phyloP scores from a whole-genome alignment of 352 stramenopile genomes.

The Phytophthora pistaciae region DNA sequence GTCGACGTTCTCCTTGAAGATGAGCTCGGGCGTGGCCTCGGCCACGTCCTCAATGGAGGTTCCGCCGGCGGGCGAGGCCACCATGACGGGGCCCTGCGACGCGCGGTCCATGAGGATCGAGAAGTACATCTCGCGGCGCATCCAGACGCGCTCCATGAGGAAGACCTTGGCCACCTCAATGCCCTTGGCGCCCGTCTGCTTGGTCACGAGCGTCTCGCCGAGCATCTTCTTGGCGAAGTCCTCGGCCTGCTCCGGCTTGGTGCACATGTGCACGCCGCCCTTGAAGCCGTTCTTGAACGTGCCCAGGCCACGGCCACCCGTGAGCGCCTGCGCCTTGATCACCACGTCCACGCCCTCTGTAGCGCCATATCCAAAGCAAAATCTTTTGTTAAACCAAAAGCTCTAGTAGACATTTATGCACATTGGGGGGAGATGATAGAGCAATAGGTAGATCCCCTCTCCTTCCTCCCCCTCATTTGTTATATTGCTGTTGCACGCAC shows the following conservation, averaged over 20 bases:
- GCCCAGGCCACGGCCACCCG: constrained; percentile 95
- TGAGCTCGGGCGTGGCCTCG: constrained; percentile 92
- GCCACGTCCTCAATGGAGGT: constrained; percentile 98
- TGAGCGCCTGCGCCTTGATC: constrained; percentile 98
- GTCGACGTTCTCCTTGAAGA: constrained; percentile 96
- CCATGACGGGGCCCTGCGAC: constrained; percentile 95
- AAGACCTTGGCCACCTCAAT: constrained; percentile 93
- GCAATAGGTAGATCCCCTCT: constrained; percentile 9
- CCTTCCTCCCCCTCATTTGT: not conserved
- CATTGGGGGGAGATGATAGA: not conserved
- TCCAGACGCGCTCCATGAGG: constrained; percentile 94
- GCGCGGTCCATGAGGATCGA: constrained; percentile 98
- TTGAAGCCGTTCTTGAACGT: constrained; percentile 98
- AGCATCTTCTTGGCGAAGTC: constrained; percentile 92
- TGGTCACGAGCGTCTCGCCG: constrained; percentile 97
- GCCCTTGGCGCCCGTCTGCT: constrained; percentile 92
- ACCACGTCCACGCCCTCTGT: constrained; percentile 91
- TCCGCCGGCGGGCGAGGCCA: constrained; percentile 95
- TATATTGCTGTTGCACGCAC: constrained; percentile 42
- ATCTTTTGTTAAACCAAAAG: constrained; percentile 34
- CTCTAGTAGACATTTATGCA: constrained; percentile 20
- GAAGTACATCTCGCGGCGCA: constrained; percentile 98
- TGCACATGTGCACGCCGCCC: constrained; percentile 98
- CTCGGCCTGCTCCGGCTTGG: constrained; percentile 81
- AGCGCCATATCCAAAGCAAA: constrained; percentile 4